Conservation (phyloP, 495 filamentous ascomycete species). For the Penicillium angulare region DNA sequence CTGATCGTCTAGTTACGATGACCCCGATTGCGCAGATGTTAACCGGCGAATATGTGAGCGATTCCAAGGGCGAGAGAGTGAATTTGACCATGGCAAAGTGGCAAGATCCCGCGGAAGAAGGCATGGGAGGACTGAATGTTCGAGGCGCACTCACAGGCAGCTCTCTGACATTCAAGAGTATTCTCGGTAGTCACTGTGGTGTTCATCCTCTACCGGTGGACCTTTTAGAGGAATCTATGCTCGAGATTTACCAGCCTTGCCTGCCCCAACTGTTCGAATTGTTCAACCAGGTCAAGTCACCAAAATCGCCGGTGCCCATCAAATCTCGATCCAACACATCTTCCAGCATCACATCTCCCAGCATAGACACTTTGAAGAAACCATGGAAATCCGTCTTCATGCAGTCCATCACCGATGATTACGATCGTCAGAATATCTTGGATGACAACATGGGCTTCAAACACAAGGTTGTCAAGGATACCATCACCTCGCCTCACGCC, state of each 20-base stretch:
- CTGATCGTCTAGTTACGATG: slow-evolving; percentile 31
- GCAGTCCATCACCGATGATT: slow-evolving; percentile 47
- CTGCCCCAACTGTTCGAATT: slow-evolving; percentile 43
- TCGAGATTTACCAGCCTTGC: slow-evolving; percentile 48
- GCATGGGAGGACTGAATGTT: slow-evolving; percentile 45
- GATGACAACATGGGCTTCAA: slow-evolving; percentile 42
- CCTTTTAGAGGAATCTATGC: slow-evolving; percentile 38
- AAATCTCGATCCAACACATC: slow-evolving; percentile 3
- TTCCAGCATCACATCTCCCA: slow-evolving; percentile 9
- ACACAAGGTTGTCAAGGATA: slow-evolving; percentile 32
- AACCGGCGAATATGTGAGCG: slow-evolving; percentile 40
- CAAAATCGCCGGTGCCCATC: no score
- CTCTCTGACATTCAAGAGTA: slow-evolving; percentile 46
- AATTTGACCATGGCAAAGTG: slow-evolving; percentile 22
- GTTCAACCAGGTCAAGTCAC: slow-evolving; percentile 35
- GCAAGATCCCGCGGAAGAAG: slow-evolving; percentile 17
- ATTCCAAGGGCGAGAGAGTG: slow-evolving; percentile 30
- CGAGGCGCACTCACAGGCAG: slow-evolving; percentile 42
- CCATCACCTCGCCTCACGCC: slow-evolving; percentile 21
- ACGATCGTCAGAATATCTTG: slow-evolving; percentile 39
- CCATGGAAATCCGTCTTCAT: slow-evolving; percentile 47
- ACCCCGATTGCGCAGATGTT: slow-evolving; percentile 41
- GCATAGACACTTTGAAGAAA: slow-evolving; percentile 7
- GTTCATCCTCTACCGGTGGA: slow-evolving; percentile 45
- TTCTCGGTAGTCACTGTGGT: slow-evolving; percentile 45